Percentiles rank a stretch among this genome's conserved stretches.
Evolutionary conservation across 345 rosid species (phyloP).

Genomic region (Firmiana major): DNA sequence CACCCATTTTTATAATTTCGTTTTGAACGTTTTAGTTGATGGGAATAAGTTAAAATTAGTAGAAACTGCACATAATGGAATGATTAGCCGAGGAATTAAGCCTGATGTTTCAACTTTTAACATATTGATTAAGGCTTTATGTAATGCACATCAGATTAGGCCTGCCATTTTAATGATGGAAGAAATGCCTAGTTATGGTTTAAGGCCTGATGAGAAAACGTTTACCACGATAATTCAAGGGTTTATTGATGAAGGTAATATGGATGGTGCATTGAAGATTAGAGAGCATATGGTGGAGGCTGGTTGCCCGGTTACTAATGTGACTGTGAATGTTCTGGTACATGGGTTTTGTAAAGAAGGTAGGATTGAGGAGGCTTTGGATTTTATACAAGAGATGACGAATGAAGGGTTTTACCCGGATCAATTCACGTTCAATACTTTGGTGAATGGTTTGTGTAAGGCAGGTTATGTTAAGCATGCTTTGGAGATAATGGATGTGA

Average conservation of each 20-base stretch:
- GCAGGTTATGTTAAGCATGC: constrained; percentile 77
- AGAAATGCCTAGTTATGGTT: constrained; percentile 67
- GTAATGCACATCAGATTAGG: constrained; percentile 84
- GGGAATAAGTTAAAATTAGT: constrained; percentile 67
- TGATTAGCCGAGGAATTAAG: constrained; percentile 53
- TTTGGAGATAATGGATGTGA: constrained; percentile 74
- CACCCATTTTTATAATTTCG: constrained; percentile 61
- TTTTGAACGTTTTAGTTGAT: constrained; percentile 78
- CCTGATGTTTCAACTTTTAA: constrained; percentile 88
- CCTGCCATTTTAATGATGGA: constrained; percentile 84
- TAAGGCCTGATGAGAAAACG: constrained; percentile 77
- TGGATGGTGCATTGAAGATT: constrained; percentile 71
- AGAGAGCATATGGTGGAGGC: constrained; percentile 55
- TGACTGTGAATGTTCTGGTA: constrained; percentile 74
- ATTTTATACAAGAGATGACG: constrained; percentile 61
- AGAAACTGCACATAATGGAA: constrained; percentile 56
- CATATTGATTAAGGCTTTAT: constrained; percentile 73
- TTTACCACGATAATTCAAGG: constrained; percentile 90
- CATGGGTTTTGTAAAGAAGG: constrained; percentile 83
- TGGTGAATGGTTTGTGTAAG: constrained; percentile 83
- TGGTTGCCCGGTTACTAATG: constrained; percentile 51
- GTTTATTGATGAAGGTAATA: constrained; percentile 70
- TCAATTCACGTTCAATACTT: constrained; percentile 70
- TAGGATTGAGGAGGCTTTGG: constrained; percentile 62
- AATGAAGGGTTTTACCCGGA: constrained; percentile 69